phyloP scores from a whole-genome alignment of 495 filamentous ascomycete genomes.

The Rostrohypoxylon terebratum region DNA sequence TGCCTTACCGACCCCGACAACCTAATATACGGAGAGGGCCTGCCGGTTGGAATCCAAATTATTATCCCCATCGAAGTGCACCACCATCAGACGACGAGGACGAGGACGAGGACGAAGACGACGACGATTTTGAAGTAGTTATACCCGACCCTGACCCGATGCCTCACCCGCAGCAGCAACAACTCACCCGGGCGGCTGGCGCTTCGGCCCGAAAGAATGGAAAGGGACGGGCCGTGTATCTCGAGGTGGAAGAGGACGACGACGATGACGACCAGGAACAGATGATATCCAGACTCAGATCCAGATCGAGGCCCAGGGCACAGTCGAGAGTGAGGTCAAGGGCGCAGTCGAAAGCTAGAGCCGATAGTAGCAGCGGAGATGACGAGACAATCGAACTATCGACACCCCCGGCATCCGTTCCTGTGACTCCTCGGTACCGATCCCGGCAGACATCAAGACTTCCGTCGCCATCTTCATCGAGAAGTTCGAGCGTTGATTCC shows the following conservation, averaged over 20 bases:
- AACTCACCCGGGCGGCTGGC: slow-evolving; percentile 41
- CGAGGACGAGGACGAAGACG: slow-evolving; percentile 33
- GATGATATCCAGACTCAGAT: slow-evolving; percentile 44
- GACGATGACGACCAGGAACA: slow-evolving; percentile 43
- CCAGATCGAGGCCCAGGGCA: slow-evolving; percentile 37
- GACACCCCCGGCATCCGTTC: slow-evolving; percentile 56
- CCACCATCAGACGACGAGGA: slow-evolving; percentile 30
- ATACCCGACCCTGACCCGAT: slow-evolving; percentile 43
- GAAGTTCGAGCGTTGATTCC: slow-evolving; percentile 54
- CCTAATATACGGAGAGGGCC: slow-evolving; percentile 49
- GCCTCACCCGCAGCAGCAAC: slow-evolving; percentile 45
- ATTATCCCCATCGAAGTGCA: slow-evolving; percentile 42
- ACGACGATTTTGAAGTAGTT: slow-evolving; percentile 19
- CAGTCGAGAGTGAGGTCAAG: slow-evolving; percentile 37
- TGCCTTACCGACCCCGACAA: slow-evolving; percentile 55
- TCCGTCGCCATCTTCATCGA: slow-evolving; percentile 52
- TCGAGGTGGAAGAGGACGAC: slow-evolving; percentile 47
- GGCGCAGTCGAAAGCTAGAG: slow-evolving; percentile 19
- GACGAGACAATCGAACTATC: slow-evolving; percentile 48
- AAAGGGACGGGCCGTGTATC: slow-evolving; percentile 40
- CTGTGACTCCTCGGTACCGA: slow-evolving; percentile 51
- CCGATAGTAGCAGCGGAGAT: slow-evolving; percentile 39
- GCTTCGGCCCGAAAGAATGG: slow-evolving; percentile 42
- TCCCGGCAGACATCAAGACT: slow-evolving; percentile 56
- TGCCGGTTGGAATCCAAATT: slow-evolving; percentile 44